Conservation (phyloP, 2,329 filamentous ascomycete genomes). For the Neobulgaria alba region DNA sequence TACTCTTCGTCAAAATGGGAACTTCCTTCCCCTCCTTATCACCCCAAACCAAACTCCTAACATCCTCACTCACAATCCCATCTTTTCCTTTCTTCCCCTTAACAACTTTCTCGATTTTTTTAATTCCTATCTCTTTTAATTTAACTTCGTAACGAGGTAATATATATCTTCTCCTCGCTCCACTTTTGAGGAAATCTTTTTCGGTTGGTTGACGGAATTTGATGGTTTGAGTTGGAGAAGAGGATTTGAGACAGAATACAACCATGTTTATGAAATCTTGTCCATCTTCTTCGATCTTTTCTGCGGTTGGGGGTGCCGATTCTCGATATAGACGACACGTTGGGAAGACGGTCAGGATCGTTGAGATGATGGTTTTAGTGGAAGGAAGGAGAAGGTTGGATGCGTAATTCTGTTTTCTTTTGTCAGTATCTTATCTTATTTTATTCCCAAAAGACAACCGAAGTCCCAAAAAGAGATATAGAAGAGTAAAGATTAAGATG, state of each 20-base stretch:
- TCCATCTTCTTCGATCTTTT: slow-evolving; percentile 38
- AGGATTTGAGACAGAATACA: slow-evolving; percentile 61
- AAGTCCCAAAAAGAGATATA: neutral
- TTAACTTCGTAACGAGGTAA: slow-evolving; percentile 62
- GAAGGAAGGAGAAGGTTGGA: slow-evolving; percentile 74
- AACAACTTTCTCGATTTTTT: too few species aligned
- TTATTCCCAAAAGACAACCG: too few species aligned
- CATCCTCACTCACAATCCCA: too few species aligned
- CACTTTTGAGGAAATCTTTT: slow-evolving; percentile 64
- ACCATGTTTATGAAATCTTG: slow-evolving; percentile 92
- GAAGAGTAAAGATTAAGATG: neutral
- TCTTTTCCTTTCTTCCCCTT: slow-evolving; percentile 33
- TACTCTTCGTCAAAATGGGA: too few species aligned
- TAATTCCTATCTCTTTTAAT: too few species aligned
- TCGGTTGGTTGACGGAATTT: slow-evolving; percentile 57
- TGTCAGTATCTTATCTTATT: slow-evolving; percentile 12
- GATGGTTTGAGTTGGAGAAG: slow-evolving; percentile 35
- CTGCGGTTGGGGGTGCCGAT: slow-evolving; percentile 42
- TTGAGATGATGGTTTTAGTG: slow-evolving; percentile 70
- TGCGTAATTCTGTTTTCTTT: slow-evolving; percentile 68
- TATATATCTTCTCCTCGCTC: slow-evolving; percentile 61
- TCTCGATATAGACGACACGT: slow-evolving; percentile 88
- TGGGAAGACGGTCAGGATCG: slow-evolving; percentile 76
- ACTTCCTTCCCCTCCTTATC: too few species aligned
- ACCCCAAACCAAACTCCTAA: too few species aligned